Conservation (phyloP, 768 basidiomycete species). For the Tulasnella sp. region DNA sequence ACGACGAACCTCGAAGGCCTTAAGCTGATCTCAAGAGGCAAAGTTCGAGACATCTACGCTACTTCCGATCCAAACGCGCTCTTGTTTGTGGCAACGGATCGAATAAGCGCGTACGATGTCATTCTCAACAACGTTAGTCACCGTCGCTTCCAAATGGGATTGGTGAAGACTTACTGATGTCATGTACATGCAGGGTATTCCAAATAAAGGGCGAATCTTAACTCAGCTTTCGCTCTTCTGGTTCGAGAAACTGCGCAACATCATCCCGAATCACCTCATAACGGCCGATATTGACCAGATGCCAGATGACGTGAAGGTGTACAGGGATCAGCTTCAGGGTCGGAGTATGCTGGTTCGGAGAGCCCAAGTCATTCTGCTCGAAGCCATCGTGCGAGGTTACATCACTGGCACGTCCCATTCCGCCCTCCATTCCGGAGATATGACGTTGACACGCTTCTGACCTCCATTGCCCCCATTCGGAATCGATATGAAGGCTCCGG, state of each 20-base stretch:
- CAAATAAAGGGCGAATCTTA: constrained; percentile 82
- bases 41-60: constrained; percentile 91
- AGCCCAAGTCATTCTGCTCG: constrained; percentile 80
- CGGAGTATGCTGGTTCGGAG: constrained; percentile 85
- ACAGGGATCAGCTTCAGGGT: constrained; percentile 67
- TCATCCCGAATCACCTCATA: constrained; percentile 86
- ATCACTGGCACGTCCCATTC: constrained; percentile 58
- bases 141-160: constrained; percentile 14
- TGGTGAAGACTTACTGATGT: background rate
- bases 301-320: constrained; percentile 65
- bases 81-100: constrained; percentile 88
- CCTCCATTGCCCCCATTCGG: too few relatives aligned
- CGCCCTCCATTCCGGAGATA: background rate
- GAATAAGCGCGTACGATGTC: constrained; percentile 95
- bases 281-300: constrained; percentile 67
- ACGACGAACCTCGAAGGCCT: constrained; percentile 26
- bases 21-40: constrained; percentile 71
- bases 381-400: constrained; percentile 94
- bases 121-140: constrained; percentile 79
- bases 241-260: constrained; percentile 69
- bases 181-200: constrained; percentile 59
- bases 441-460: constrained; percentile 11
- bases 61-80: constrained; percentile 38
- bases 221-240: constrained; percentile 90
- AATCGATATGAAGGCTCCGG: constrained; percentile 67